These are phyloP conservation scores for Leccinum variicolor DNA, from an alignment of 768 basidiomycete genomes.

Conservation along the genomic window DNA sequence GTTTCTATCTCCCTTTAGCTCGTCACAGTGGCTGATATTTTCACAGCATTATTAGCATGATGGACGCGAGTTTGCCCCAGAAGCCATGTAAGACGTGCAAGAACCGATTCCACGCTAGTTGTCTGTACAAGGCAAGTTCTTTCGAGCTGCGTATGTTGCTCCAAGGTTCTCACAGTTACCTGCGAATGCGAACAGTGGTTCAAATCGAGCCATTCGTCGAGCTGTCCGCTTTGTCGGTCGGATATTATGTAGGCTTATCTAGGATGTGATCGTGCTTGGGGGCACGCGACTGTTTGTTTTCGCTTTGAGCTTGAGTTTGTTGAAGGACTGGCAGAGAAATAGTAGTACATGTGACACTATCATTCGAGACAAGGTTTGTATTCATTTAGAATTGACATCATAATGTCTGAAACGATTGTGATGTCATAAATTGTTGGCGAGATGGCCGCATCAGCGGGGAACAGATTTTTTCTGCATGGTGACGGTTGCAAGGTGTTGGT, in stretches of 20 bases:
- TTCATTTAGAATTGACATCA: neutral
- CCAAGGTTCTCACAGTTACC: neutral
- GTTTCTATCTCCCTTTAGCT: neutral
- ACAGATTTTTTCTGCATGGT: too few relatives aligned
- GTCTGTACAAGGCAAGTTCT: slow-evolving; percentile 75
- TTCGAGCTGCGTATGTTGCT: neutral
- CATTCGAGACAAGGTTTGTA: slow-evolving; percentile 2
- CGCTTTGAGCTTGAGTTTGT: neutral
- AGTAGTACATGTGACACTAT: neutral
- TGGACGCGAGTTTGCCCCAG: slow-evolving; percentile 82
- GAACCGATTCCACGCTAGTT: slow-evolving; percentile 89
- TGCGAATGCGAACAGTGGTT: slow-evolving; percentile 66
- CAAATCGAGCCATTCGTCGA: slow-evolving; percentile 83
- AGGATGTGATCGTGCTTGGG: neutral
- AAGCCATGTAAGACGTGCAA: slow-evolving; percentile 94
- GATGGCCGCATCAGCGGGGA: too few relatives aligned
- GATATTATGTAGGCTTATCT: slow-evolving; percentile 56
- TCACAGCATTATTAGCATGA: slow-evolving; percentile 81
- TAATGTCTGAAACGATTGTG: neutral
- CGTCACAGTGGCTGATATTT: neutral
- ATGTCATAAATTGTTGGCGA: too few relatives aligned
- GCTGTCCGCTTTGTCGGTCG: slow-evolving; percentile 87
- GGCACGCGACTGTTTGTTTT: neutral
- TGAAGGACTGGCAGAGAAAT: neutral
- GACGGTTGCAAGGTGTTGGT: too few relatives aligned